Base-by-base conservation (phyloP, 2,329 filamentous ascomycete species). In the Colletotrichum sp. region DNA sequence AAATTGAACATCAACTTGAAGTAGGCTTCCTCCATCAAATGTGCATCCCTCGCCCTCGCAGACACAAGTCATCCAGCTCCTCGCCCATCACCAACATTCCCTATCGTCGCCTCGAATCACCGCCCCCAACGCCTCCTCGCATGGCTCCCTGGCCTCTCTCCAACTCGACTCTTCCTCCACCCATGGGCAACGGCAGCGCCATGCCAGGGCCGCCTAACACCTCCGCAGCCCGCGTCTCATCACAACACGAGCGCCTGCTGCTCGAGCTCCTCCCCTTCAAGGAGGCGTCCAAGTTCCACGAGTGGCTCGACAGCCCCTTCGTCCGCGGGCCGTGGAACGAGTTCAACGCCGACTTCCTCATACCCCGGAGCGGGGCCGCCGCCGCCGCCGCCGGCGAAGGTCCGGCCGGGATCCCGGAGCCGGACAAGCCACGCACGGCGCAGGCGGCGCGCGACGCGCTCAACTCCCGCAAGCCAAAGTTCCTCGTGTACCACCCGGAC, bases 261-360 rank as follows among this genome's bases (percentile, higher is more conserved):
- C 79, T 85, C 76, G 84, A 86, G 76, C 82, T 85, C 52, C 80
- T 86, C 13, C 83, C 84, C 32, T 83, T 86, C 80, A 82, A 82
- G 61, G 81, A 83, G 62, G 61, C 73, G 38, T 58, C 64, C 30
- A 78, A 81, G 73, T 85, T 86, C 78, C 82, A 81, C 55, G 81
- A 81, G 30, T 86, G 84, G 84, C 81, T 86, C 12, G 69, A 75
- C 58, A 77, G 83, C 73, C 64, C 77, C 52, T 80, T 80, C 52
- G 80, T 86, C 18, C 79, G 80, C 69, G 83, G 83, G 55, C 80
- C 83, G 30, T 86, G 83, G 84, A n/a, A 78, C 70, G 85, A 85
- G 78, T 85, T 85, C 79, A 77, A 79, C 70, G 78, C 77, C 36
- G 83, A 84, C 81, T 83, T 79, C 74, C 79, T 81, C n/a, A 52